phyloP scores from a whole-genome alignment of 108 stramenopile species.

The Nitzschia inconspicua region DNA sequence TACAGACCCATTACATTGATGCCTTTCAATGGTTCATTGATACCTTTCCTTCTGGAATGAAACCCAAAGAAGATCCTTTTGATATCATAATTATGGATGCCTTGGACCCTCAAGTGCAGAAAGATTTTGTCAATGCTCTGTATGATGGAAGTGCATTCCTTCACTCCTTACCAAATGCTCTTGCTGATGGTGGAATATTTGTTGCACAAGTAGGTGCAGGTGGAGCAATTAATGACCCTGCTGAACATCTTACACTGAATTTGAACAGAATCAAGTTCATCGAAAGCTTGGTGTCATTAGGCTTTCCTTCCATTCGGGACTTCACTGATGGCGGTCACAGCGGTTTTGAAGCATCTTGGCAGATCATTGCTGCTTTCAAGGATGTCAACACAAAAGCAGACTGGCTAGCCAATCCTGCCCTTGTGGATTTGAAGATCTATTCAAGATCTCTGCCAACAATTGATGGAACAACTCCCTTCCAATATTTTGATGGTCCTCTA shows the following conservation, averaged over 20 bases:
- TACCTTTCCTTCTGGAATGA: conserved; percentile 7
- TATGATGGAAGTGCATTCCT: conserved; percentile 27
- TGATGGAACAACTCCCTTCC: conserved; percentile 40
- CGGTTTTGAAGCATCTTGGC: conserved; percentile 57
- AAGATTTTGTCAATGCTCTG: conserved; percentile 27
- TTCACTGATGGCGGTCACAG: conserved; percentile 31
- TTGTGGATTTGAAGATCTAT: conserved; percentile 52
- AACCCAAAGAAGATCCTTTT: conserved; percentile 9
- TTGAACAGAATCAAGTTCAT: conserved; percentile 42
- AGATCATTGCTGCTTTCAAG: conserved; percentile 51
- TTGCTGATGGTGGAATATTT: conserved; percentile 49
- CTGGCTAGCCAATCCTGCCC: conserved; percentile 61
- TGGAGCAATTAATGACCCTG: conserved; percentile 22
- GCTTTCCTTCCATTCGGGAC: conserved; percentile 54
- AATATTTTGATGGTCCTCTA: conserved; percentile 69
- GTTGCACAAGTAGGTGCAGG: conserved; percentile 65
- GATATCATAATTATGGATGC: conserved; percentile 86
- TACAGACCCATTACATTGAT: conserved; percentile 40
- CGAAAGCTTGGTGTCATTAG: conserved; percentile 37
- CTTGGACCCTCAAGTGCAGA: conserved; percentile 56
- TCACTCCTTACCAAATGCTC: conserved; percentile 28
- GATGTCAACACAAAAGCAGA: conserved; percentile 19
- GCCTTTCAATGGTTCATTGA: conserved; percentile 68
- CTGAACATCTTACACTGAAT: conserved; percentile 40
- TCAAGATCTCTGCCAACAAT: conserved; percentile 41